These are phyloP conservation scores for Vigna hirtella DNA, from an alignment of 306 rosid species.

Conservation along the genomic window DNA sequence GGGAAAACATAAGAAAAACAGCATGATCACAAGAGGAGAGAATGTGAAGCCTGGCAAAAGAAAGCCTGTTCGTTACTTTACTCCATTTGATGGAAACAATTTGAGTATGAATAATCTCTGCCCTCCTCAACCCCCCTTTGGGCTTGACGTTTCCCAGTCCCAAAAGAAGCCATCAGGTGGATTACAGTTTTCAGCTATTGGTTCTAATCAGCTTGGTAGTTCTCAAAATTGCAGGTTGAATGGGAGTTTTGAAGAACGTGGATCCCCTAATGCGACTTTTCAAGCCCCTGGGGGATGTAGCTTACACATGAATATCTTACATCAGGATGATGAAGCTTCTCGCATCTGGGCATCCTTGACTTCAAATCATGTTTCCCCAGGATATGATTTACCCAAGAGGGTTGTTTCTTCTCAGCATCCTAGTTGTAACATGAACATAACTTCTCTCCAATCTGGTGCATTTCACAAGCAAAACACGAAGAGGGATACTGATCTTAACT, in stretches of 20 bases:
- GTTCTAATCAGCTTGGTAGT: conserved; percentile 60
- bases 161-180: conserved; percentile 65
- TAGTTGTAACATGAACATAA: conserved; percentile 46
- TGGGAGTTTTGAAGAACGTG: conserved; percentile 55
- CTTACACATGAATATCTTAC: conserved; percentile 58
- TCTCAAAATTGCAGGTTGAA: conserved; percentile 61
- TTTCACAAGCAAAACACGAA: conserved; percentile 58
- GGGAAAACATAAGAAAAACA: conserved; percentile 57
- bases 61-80: conserved; percentile 57
- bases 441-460: conserved; percentile 52
- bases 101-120: conserved; percentile 47
- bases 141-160: conserved; percentile 59
- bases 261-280: conserved; percentile 55
- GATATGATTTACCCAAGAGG: conserved; percentile 59
- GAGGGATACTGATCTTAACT: conserved; percentile 62
- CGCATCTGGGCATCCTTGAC: conserved; percentile 67
- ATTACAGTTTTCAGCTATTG: conserved; percentile 60
- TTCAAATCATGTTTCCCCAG: conserved; percentile 53
- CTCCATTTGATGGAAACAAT: conserved; percentile 54
- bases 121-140: conserved; percentile 57
- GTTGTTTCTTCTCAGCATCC: conserved; percentile 66
- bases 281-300: conserved; percentile 67
- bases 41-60: conserved; percentile 60
- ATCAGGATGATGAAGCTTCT: conserved; percentile 65
- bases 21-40: conserved; percentile 50